Base-by-base conservation (phyloP, 148 eudicot species). In the Silene uniflora region DNA sequence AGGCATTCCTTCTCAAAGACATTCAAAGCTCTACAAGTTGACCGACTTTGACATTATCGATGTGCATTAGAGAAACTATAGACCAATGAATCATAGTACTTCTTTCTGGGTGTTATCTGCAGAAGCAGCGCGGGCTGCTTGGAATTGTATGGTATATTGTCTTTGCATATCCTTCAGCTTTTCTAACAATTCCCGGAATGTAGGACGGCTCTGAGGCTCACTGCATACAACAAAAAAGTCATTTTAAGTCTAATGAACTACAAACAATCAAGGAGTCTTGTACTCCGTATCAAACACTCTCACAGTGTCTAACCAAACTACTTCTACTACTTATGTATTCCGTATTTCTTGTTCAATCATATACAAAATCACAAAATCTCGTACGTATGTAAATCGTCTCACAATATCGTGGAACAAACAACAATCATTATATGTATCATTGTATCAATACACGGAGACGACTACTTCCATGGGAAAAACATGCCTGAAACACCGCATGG, bases 181-280 rank as follows among this genome's bases (percentile, higher is more conserved):
- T 59, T 92, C 99, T 58, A 95, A 80, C 84, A 95, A 75, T 67
- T 92, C 97, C 72, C 89, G 97, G 84, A 92, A 92, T 11, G 97
- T 74, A 42, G 97, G 99, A 9, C 99, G 91, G 22, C 62, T 60
- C 56, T 86, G 89, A 54, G 96, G 96, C 42, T 95, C 97, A 29
- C 99, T 95, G 91, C 19, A 61, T 55, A 71, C 62, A 72, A 47
- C 10, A n/a, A 67, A 66, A 27, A 55, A 32, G 46, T 18, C 14
- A 73, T 3, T 32, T 4, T 19, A 49, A 63, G 59, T 52, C 68
- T 35, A 25, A 21, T 5, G 29, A 67, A 17, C 10, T 52, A 52
- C 14, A 39, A 39, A 39, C 44, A 1, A 39, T 39, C 44, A 39
- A 39, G 6, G 1, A 29, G 44, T 39, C 44, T 39, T 39, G 44